Conservation (phyloP, 192 early-diverging fungal species). For the Coemansia sp. region DNA sequence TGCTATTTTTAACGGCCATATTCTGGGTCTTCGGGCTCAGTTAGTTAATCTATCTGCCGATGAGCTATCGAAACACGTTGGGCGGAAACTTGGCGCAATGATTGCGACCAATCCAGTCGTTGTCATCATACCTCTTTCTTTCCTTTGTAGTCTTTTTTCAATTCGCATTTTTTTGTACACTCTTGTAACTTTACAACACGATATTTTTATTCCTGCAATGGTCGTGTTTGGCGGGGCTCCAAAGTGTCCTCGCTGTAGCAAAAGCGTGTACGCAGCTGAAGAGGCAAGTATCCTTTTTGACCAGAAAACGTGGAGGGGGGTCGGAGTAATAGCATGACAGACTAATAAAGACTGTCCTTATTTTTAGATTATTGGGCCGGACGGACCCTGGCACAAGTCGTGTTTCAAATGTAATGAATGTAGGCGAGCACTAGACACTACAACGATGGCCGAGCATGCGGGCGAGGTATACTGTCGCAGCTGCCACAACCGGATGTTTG, state of each 20-base stretch:
- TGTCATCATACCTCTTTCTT: background rate
- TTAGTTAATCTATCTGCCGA: constrained; percentile 1
- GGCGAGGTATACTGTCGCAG: constrained; percentile 52
- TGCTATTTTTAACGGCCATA: constrained; percentile 33
- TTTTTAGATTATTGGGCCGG: constrained; percentile 47
- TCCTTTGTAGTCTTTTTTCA: constrained; percentile 10
- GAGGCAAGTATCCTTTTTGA: constrained; percentile 27
- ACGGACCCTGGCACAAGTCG: constrained; percentile 50
- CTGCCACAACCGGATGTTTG: constrained; percentile 33
- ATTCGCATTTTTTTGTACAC: constrained; percentile 15
- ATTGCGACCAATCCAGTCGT: background rate
- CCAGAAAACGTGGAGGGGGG: background rate
- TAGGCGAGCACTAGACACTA: constrained; percentile 26
- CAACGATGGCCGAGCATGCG: constrained; percentile 47
- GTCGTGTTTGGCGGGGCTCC: constrained; percentile 41
- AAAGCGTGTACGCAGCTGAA: constrained; percentile 56
- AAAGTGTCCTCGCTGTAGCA: constrained; percentile 56
- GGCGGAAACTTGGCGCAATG: background rate
- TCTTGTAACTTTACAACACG: background rate
- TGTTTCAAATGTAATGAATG: constrained; percentile 53
- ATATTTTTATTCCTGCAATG: constrained; percentile 5
- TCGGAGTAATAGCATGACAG: background rate
- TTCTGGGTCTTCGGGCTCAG: constrained; percentile 48
- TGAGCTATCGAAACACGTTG: constrained; percentile 9
- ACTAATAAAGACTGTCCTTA: background rate